A percentile compares a stretch with the other conserved stretches of the same genome.
These are phyloP conservation scores for Microdochium bolleyi DNA, from an alignment of 2,329 filamentous ascomycete genomes.

Conservation along the genomic window DNA sequence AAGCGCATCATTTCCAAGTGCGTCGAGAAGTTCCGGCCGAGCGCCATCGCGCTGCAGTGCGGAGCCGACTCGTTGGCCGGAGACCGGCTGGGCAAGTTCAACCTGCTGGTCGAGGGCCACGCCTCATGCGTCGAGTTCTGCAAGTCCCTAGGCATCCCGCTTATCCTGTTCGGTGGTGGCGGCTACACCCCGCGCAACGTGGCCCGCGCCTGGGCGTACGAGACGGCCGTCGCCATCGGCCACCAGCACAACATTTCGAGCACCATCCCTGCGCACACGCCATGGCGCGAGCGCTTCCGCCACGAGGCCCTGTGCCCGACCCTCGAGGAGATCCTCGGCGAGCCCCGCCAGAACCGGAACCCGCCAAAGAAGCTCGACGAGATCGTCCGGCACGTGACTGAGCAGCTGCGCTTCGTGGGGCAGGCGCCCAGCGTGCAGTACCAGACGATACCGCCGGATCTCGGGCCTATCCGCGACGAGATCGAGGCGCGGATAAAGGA, in stretches of 20 bases:
- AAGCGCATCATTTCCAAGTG: conserved; percentile 70
- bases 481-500: conserved; percentile 62
- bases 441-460: conserved; percentile 69
- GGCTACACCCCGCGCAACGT: conserved; percentile 97
- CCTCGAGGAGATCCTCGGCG: conserved; percentile 62
- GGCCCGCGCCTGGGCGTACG: conserved; percentile 91
- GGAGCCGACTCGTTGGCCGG: conserved; percentile 92
- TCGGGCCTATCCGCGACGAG: conserved; percentile 59
- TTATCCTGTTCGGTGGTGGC: conserved; percentile 88
- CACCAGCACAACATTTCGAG: conserved; percentile 62
- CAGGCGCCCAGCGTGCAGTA: conserved; percentile 84
- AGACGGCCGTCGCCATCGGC: conserved; percentile 83
- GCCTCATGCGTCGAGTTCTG: conserved; percentile 85
- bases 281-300: conserved; percentile 83
- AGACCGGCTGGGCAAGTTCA: conserved; percentile 90
- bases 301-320: conserved; percentile 84
- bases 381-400: conserved; percentile 69
- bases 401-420: conserved; percentile 80
- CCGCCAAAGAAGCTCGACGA: conserved; percentile 66
- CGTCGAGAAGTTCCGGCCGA: conserved; percentile 77
- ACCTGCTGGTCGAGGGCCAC: conserved; percentile 91
- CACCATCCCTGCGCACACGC: conserved; percentile 69
- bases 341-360: conserved; percentile 71
- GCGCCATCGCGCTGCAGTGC: conserved; percentile 89
- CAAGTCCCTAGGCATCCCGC: conserved; percentile 70